Evolutionary conservation across 345 rosid genomes (phyloP), one percentile per base, ranked within the genome.

Genomic region (Gossypium raimondii): DNA sequence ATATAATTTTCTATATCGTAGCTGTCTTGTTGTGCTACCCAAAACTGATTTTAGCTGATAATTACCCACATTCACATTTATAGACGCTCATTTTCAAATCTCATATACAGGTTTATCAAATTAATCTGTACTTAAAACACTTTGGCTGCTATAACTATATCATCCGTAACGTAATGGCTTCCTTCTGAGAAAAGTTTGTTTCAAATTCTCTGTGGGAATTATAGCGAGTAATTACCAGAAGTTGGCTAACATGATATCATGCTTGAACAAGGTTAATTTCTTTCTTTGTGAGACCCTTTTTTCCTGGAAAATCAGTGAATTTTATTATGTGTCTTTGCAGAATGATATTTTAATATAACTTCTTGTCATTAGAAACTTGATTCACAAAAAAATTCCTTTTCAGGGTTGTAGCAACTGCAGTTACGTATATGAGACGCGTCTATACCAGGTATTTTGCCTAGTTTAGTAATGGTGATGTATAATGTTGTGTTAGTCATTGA

Each of bases 351-450:
- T 52, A 17, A 17, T 17, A 17, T 1, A 51, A 17, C 73, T 16
- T 68, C 1, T 67, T 50, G 58, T 27, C 44, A 50, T 69, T 52
- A 51, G 47, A 70, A 51, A 52, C 45, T 52, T 2, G 16, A 17
- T 69, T 56, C 17, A 9, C 11, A 69, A 27, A 20, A 44, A 10
- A 44, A 10, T 25, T 75, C 38, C 11, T 20, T 38, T 22, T 82
- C 93, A 95, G 99, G 90, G 97, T 93, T 62, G 88, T 95, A 18
- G 97, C 97, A 66, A 93, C 99, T 69, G 97, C 99, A 24, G 75
- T 93, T 72, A 81, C 98, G 11, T 95, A 93, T 75, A 95, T 95
- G 99, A 89, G 99, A 79, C 96, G 98, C 41, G 93, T 91, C 77
- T 95, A 91, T 81, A 89, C 87, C 70, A 91, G 96, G 99, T 95